Evolutionary conservation across 257 asterid genomes (phyloP).

Genomic region (Nemophila menziesii): DNA sequence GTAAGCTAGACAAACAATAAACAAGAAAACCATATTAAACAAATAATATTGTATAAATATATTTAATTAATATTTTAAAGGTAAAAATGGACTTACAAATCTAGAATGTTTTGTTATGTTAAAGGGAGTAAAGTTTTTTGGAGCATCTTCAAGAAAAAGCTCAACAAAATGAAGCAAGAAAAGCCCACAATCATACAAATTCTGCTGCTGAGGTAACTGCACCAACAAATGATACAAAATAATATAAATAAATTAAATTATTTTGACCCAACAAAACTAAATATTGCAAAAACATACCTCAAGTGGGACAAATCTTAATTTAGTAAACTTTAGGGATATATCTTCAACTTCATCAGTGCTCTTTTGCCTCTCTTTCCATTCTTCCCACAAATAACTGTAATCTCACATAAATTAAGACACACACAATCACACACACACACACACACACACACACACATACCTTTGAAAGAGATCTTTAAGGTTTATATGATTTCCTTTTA

Average conservation of each 20-base stretch:
- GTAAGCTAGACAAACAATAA: background rate
- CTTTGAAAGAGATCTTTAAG: constrained; percentile 29
- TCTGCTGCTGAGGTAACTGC: constrained; percentile 96
- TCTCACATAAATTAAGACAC: constrained; percentile 12
- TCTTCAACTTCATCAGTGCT: constrained; percentile 55
- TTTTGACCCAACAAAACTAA: background rate
- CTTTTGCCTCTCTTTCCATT: constrained; percentile 80
- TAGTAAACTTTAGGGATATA: constrained; percentile 47
- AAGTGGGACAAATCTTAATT: constrained; percentile 58
- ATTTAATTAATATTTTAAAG: background rate
- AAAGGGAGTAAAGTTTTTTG: constrained; percentile 49
- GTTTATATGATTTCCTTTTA: constrained; percentile 33
- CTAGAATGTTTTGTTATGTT: constrained; percentile 43
- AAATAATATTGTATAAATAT: background rate
- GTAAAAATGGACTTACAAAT: constrained; percentile 46
- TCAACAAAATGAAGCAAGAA: constrained; percentile 92
- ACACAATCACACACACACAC: background rate
- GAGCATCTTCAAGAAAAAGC: constrained; percentile 73
- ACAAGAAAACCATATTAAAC: background rate
- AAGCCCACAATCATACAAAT: constrained; percentile 84
- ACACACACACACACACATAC: constrained; percentile 9
- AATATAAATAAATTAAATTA: background rate
- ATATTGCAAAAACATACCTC: constrained; percentile 38
- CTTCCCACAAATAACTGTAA: constrained; percentile 86
- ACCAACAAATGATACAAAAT: background rate